Conservation (phyloP, 306 rosid genomes). For the Prunus kanzakura region DNA sequence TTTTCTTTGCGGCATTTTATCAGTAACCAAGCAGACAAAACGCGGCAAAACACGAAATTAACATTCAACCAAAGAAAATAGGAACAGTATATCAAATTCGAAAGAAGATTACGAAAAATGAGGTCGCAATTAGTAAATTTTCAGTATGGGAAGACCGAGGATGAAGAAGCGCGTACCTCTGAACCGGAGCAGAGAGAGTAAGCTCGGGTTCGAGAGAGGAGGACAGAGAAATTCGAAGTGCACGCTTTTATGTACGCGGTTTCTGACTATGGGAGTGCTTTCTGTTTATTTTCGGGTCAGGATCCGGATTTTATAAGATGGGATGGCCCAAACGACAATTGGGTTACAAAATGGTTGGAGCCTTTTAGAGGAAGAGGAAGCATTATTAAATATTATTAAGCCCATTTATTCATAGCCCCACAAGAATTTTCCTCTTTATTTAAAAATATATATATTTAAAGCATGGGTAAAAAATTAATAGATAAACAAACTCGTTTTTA, state of each 20-base stretch:
- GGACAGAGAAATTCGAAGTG: neutral
- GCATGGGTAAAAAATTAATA: neutral
- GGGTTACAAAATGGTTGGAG: neutral
- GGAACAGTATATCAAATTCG: neutral
- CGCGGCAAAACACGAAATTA: neutral
- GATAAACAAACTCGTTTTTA: neutral
- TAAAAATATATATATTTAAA: neutral
- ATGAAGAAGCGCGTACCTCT: neutral
- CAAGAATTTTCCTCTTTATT: neutral
- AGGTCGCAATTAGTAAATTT: neutral
- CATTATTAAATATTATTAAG: neutral
- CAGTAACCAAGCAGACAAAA: neutral
- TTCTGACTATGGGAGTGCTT: no score
- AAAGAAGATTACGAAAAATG: neutral
- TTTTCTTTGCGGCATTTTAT: neutral
- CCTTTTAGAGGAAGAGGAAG: neutral
- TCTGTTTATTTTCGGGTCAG: neutral
- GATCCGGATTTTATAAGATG: neutral
- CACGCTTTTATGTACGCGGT: neutral
- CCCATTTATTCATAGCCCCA: neutral
- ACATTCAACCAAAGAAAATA: neutral
- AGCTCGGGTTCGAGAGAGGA: neutral
- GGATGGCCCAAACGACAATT: neutral
- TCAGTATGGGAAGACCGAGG: neutral
- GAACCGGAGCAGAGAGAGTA: neutral